Conservation (phyloP, 495 filamentous ascomycete genomes). For the Aspergillus olivimuriae region DNA sequence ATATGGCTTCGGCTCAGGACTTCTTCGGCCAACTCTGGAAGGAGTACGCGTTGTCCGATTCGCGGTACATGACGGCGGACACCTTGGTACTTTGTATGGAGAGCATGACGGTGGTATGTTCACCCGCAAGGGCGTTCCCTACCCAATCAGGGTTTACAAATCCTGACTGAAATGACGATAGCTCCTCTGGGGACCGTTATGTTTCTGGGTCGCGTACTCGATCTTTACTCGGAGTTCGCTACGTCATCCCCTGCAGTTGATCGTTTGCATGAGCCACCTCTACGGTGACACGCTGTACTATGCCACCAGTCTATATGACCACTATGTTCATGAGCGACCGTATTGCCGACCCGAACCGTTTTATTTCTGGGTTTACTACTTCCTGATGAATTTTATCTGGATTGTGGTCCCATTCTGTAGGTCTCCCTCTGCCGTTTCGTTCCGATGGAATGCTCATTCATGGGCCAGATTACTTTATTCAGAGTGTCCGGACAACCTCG, state of each 20-base stretch:
- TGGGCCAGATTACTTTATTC: constrained; percentile 44
- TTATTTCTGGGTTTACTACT: constrained; percentile 88
- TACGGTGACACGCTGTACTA: constrained; percentile 87
- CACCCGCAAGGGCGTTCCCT: background rate
- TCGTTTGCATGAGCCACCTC: constrained; percentile 72
- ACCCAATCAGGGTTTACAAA: background rate
- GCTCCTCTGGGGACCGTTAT: constrained; percentile 77
- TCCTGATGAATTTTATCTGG: constrained; percentile 84
- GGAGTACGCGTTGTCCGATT: constrained; percentile 79
- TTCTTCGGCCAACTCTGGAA: constrained; percentile 82
- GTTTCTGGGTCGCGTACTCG: constrained; percentile 55
- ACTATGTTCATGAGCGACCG: constrained; percentile 45
- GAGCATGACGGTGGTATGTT: constrained; percentile 67
- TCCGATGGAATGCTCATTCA: constrained; percentile 12
- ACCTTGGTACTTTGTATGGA: constrained; percentile 81
- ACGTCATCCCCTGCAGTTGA: constrained; percentile 64
- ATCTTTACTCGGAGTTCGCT: constrained; percentile 53
- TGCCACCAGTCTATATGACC: constrained; percentile 67
- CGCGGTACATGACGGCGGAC: constrained; percentile 72
- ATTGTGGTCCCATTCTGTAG: constrained; percentile 63
- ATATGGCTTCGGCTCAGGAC: constrained; percentile 52
- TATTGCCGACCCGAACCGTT: constrained; percentile 71
- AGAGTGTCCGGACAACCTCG: constrained; percentile 43
- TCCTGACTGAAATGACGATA: constrained; percentile 17
- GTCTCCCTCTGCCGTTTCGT: constrained; percentile 18